A percentile compares a stretch with the other conserved stretches of the same genome.
phyloP scores from a whole-genome alignment of 2,329 filamentous ascomycete genomes.

The Colletotrichum cordylinicola region DNA sequence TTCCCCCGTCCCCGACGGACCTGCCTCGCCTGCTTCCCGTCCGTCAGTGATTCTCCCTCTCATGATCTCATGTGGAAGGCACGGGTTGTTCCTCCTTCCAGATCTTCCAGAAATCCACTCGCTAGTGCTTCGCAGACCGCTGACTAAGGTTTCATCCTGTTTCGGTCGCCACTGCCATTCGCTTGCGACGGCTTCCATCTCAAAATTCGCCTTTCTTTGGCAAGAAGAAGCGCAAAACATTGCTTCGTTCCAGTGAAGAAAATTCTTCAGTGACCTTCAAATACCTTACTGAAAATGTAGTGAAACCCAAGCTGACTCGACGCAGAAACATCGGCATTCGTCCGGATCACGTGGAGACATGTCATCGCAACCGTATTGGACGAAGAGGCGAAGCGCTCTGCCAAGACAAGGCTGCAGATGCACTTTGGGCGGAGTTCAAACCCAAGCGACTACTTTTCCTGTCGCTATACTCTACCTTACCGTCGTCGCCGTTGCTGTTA shows the following conservation, averaged over 20 bases:
- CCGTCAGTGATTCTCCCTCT: background rate
- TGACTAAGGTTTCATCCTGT: conserved; percentile 20
- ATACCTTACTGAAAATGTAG: background rate
- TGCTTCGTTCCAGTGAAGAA: background rate
- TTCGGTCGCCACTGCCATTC: background rate
- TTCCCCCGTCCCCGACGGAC: background rate
- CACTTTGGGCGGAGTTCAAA: background rate
- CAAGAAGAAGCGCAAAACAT: background rate
- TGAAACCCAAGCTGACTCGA: conserved; percentile 14
- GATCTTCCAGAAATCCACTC: background rate
- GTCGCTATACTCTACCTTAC: no score
- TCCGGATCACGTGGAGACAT: background rate
- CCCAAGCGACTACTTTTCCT: no score
- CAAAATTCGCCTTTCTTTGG: background rate
- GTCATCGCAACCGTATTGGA: background rate
- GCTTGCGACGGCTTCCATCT: background rate
- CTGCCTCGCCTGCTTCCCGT: background rate
- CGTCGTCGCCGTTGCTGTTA: no score
- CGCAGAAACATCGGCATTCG: background rate
- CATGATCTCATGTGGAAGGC: background rate
- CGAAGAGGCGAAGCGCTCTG: background rate
- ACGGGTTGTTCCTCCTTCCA: background rate
- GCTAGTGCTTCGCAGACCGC: background rate
- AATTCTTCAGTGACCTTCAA: background rate
- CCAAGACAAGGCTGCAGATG: background rate